These are phyloP conservation scores for Ceratobasidium sp. DNA, from an alignment of 1,284 basidiomycete species.

Conservation along the genomic window DNA sequence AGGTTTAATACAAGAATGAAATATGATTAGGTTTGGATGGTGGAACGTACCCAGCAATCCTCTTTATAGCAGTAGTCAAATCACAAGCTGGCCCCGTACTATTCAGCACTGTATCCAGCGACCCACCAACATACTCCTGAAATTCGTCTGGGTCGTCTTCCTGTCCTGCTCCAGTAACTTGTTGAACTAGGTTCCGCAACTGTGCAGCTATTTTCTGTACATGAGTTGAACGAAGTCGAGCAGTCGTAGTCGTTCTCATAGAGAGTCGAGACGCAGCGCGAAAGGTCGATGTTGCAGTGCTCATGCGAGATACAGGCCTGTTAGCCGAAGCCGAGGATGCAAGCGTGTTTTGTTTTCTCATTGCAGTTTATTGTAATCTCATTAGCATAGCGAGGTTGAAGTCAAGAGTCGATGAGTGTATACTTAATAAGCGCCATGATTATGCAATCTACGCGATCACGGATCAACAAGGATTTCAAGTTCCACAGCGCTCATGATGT, in stretches of 20 bases:
- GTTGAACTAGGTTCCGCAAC: conserved; percentile 39
- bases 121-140: conserved; percentile 29
- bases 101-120: conserved; percentile 38
- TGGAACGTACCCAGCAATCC: conserved; percentile 34
- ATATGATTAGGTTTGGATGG: too few species aligned
- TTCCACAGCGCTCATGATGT: conserved; percentile 8
- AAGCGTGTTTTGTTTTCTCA: conserved; percentile 25
- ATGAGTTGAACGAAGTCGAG: conserved; percentile 43
- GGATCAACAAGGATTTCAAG: conserved; percentile 32
- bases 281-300: conserved; percentile 6
- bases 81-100: conserved; percentile 27
- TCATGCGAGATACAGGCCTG: conserved; percentile 34
- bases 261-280: conserved; percentile 43
- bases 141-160: conserved; percentile 44
- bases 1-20: too few species aligned
- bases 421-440: conserved; percentile 30
- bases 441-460: background rate
- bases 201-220: conserved; percentile 39
- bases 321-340: conserved; percentile 20
- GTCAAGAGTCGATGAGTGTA: background rate
- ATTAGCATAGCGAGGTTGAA: background rate
- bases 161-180: conserved; percentile 36
- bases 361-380: background rate
- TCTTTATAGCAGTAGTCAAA: conserved; percentile 20
- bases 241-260: conserved; percentile 32